Conservation (phyloP, 331 rosid species). For the Erythrophleum ivorense region DNA sequence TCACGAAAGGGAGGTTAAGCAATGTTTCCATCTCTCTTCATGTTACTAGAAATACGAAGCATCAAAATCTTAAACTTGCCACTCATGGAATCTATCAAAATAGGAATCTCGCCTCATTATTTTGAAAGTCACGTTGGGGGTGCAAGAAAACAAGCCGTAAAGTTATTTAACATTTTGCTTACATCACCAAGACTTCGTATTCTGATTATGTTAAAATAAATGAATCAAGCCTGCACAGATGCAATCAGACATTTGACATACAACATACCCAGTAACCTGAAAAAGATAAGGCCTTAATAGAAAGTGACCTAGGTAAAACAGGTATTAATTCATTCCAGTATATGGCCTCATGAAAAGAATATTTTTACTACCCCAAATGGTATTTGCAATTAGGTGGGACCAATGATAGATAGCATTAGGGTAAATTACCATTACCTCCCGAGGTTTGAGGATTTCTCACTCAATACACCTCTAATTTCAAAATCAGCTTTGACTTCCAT, state of each 20-base stretch:
- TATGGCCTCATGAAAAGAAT: constrained; percentile 12
- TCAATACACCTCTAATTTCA: too few species aligned
- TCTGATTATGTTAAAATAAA: constrained; percentile 8
- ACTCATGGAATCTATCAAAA: neutral
- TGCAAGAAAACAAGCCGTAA: neutral
- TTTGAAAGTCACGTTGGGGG: neutral
- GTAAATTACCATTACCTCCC: too few species aligned
- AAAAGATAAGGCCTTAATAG: neutral
- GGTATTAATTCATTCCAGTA: constrained; percentile 18
- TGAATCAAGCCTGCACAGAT: neutral
- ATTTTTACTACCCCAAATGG: neutral
- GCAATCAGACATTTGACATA: constrained; percentile 20
- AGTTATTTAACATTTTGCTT: neutral
- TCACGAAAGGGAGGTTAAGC: neutral
- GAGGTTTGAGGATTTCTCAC: too few species aligned
- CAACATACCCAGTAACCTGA: neutral
- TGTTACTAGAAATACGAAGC: neutral
- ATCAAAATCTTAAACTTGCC: constrained; percentile 13
- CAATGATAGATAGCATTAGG: neutral
- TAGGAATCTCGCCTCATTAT: neutral
- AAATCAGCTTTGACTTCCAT: too few species aligned
- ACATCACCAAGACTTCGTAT: constrained; percentile 9
- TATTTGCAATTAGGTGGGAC: neutral
- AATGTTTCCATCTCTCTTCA: neutral
- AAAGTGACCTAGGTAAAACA: neutral